Evolutionary conservation across 2,329 filamentous ascomycete genomes (phyloP), one percentile per base, ranked within the genome.

Genomic region (Myriangium duriaei): DNA sequence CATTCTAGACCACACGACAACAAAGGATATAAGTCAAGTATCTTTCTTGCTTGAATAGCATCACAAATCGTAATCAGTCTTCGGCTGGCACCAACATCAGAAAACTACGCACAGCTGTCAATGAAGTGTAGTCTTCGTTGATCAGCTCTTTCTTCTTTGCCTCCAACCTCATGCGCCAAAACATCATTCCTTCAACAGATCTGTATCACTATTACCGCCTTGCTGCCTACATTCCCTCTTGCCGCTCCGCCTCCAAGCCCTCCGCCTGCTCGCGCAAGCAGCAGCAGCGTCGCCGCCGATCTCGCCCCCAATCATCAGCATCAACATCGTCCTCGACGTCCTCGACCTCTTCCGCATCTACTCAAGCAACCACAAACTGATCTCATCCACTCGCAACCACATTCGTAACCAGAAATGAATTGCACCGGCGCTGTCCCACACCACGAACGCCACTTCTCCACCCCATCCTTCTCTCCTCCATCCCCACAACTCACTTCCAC

Each of bases 91-190:
- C n/a, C 21, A n/a, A 26, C 21, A 7, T 26, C 21, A 26, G n/a
- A n/a, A 7, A 7, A 26, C 21, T 26, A 7, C 21, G n/a, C n/a
- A 7, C 21, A 26, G 7, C 21, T 7, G 21, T 26, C 7, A 26
- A 26, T 26, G 21, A 7, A 7, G 7, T n/a, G 21, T 26, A 7
- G n/a, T 26, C 21, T 7, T 26, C n/a, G 21, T 7, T n/a, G 21
- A 26, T 7, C 21, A 26, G n/a, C n/a, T n/a, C 21, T 26, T 26
- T 26, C 21, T n/a, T 7, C 7, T 26, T n/a, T 26, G 7, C 21
- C 21, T 26, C 21, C n/a, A n/a, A n/a, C n/a, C n/a, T n/a, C 21
- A 38, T 38, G 36, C 36, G 36, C 26, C 36, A 14, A 15, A 31
- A 17, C 7, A 38, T 38, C 15, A 38, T 38, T 17, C 36, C 36